Conservation (phyloP, 495 filamentous ascomycete genomes). For the Aspergillus bertholletiae region DNA sequence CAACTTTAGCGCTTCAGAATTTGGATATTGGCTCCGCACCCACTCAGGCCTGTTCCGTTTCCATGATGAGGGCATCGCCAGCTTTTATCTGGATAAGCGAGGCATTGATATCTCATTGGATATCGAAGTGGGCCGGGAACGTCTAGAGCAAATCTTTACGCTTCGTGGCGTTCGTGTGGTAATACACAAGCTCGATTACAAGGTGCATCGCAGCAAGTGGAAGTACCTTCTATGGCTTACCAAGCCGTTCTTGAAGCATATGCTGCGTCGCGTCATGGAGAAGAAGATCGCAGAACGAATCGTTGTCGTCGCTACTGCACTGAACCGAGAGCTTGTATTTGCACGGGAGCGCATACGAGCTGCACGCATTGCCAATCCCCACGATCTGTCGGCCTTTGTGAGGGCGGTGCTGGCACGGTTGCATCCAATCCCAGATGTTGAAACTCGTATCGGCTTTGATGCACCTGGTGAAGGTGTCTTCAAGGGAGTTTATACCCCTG, state of each 20-base stretch:
- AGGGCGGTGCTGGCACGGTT: slow-evolving; percentile 74
- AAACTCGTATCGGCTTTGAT: slow-evolving; percentile 63
- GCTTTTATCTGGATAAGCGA: slow-evolving; percentile 76
- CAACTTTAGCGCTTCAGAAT: slow-evolving; percentile 75
- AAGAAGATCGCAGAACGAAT: slow-evolving; percentile 71
- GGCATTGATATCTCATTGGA: slow-evolving; percentile 85
- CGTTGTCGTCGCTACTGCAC: slow-evolving; percentile 60
- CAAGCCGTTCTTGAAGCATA: slow-evolving; percentile 77
- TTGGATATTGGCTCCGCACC: slow-evolving; percentile 73
- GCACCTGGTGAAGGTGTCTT: slow-evolving; percentile 67
- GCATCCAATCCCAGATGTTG: slow-evolving; percentile 64
- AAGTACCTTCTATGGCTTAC: slow-evolving; percentile 75
- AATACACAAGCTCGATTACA: slow-evolving; percentile 84
- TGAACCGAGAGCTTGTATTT: slow-evolving; percentile 82
- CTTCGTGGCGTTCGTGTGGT: slow-evolving; percentile 70
- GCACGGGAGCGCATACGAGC: slow-evolving; percentile 84
- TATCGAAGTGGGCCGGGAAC: slow-evolving; percentile 71
- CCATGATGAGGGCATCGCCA: slow-evolving; percentile 77
- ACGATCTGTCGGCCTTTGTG: slow-evolving; percentile 75
- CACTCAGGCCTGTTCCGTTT: slow-evolving; percentile 67
- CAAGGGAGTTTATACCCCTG: slow-evolving; percentile 79
- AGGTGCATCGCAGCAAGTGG: slow-evolving; percentile 69
- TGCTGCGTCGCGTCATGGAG: slow-evolving; percentile 77
- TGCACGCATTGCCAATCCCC: slow-evolving; percentile 75
- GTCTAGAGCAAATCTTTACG: slow-evolving; percentile 74